Conservation (phyloP, 805 yeast genomes). For the Yarrowia bubula region DNA sequence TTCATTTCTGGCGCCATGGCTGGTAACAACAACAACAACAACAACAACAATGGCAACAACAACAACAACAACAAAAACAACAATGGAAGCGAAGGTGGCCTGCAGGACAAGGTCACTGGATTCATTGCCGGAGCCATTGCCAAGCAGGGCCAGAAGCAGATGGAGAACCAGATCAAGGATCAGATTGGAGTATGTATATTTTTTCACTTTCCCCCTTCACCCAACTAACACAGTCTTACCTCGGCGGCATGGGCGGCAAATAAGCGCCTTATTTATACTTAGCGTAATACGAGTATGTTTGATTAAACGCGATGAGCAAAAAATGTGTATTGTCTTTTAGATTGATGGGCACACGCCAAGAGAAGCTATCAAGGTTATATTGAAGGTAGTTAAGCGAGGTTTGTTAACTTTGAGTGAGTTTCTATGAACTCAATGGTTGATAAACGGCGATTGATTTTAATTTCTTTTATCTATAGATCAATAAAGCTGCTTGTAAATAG, state of each 20-base stretch:
- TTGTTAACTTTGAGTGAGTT: background rate
- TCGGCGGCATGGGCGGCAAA: background rate
- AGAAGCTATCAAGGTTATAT: too few relatives aligned
- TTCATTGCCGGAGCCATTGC: constrained; percentile 26
- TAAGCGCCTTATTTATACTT: constrained; percentile 1
- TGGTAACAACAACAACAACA: constrained; percentile 12
- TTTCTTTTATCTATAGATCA: too few relatives aligned
- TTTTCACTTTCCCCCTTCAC: background rate
- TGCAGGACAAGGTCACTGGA: constrained; percentile 24
- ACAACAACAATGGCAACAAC: background rate
- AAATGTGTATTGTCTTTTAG: too few relatives aligned
- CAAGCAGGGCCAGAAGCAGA: constrained; percentile 25
- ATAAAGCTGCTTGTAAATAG: constrained; percentile 60
- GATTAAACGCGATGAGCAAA: background rate
- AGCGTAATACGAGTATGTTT: constrained; percentile 2
- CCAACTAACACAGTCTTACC: constrained; percentile 10
- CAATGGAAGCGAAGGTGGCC: background rate
- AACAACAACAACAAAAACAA: constrained; percentile 1
- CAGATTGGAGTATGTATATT: constrained; percentile 24
- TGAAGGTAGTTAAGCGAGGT: background rate
- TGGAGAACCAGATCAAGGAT: constrained; percentile 17
- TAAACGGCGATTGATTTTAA: too few relatives aligned
- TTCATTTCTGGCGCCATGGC: constrained; percentile 16
- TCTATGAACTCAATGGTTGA: background rate
- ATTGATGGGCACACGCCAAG: too few relatives aligned